Conservation (phyloP, 768 basidiomycete species). For the Sarcodon aspratus region DNA sequence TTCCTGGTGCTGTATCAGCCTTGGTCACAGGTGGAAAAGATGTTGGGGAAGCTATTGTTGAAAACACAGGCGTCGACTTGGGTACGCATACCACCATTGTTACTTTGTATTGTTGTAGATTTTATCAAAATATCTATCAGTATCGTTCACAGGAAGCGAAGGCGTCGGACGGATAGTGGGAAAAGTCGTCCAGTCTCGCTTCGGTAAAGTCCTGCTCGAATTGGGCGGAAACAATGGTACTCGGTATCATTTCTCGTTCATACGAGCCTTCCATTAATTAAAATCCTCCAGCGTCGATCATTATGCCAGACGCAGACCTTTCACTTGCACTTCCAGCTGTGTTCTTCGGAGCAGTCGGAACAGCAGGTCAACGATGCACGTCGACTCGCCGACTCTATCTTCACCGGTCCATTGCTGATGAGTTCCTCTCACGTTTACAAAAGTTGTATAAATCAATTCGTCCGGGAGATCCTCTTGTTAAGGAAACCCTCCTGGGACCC, state of each 20-base stretch:
- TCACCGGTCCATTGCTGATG: conserved; percentile 65
- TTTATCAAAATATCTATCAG: conserved; percentile 24
- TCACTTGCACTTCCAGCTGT: conserved; percentile 82
- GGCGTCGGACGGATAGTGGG: conserved; percentile 79
- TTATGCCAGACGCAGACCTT: conserved; percentile 92
- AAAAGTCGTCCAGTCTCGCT: conserved; percentile 74
- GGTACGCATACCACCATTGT: conserved; percentile 30
- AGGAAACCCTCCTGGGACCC: conserved; percentile 72
- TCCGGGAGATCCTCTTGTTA: conserved; percentile 79
- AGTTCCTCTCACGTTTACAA: conserved; percentile 68
- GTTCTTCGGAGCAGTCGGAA: conserved; percentile 90
- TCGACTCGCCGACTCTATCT: conserved; percentile 86
- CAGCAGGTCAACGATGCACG: conserved; percentile 70
- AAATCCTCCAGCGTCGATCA: conserved; percentile 56
- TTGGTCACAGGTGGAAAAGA: conserved; percentile 79
- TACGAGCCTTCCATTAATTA: not conserved
- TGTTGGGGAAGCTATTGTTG: conserved; percentile 69
- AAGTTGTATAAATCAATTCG: conserved; percentile 59
- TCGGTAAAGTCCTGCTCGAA: conserved; percentile 85
- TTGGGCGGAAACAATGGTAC: conserved; percentile 93
- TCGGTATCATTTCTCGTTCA: conserved; percentile 10
- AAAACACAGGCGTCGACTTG: conserved; percentile 65
- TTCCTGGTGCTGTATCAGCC: conserved; percentile 76
- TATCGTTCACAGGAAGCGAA: conserved; percentile 95
- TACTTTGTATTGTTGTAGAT: no score